Conservation (phyloP, 192 early-diverging fungal genomes). For the Allomyces macrogynus region DNA sequence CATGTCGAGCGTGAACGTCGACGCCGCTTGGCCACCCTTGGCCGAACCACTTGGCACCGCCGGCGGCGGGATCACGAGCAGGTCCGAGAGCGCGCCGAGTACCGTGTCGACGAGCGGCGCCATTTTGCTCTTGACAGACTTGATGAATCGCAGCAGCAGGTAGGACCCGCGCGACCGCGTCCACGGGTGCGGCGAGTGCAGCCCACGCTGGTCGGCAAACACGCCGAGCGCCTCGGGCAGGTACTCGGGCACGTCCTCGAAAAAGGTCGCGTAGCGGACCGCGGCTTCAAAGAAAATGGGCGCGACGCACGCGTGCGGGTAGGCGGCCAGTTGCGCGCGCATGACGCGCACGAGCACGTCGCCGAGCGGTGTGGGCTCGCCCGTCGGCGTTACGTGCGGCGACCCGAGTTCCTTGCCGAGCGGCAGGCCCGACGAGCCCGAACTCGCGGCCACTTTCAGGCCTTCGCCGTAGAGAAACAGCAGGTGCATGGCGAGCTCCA, state of each 20-base stretch:
- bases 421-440: not conserved
- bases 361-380: too few species aligned
- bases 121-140: not conserved
- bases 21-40: not conserved
- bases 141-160: constrained; percentile 2
- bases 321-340: too few species aligned
- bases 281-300: not conserved
- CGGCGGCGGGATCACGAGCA: not conserved
- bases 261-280: not conserved
- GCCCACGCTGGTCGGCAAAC: not conserved
- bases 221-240: not conserved
- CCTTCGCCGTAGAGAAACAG: not conserved
- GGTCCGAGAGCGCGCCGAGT: not conserved
- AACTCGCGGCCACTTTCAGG: not conserved
- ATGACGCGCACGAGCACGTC: too few species aligned
- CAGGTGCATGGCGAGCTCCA: not conserved
- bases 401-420: too few species aligned
- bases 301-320: not conserved
- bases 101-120: constrained; percentile 1
- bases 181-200: not conserved
- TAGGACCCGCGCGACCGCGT: not conserved
- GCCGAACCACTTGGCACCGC: not conserved
- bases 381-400: too few species aligned
- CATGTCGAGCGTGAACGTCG: not conserved
- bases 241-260: not conserved